These are phyloP conservation scores for Colletotrichum tropicicola DNA, from an alignment of 2,329 filamentous ascomycete genomes.

Conservation along the genomic window DNA sequence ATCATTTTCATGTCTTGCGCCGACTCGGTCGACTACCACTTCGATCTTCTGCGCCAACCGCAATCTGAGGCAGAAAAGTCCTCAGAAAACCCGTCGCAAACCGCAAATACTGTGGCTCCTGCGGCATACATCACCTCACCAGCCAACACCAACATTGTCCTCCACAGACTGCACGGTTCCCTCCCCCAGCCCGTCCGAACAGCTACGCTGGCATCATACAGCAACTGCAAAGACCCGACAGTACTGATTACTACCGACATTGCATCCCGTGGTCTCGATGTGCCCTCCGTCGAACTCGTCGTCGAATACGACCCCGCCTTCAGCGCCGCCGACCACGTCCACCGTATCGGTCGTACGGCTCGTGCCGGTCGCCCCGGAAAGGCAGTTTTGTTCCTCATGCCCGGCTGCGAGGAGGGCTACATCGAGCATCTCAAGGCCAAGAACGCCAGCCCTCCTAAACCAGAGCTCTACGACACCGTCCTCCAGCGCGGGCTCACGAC, in stretches of 20 bases:
- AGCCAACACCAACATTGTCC: constrained; percentile 75
- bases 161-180: constrained; percentile 92
- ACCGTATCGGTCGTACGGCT: constrained; percentile 93
- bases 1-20: constrained; percentile 98
- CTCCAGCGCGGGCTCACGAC: constrained; percentile 73
- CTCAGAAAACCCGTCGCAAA: constrained; percentile 34
- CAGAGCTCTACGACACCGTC: constrained; percentile 62
- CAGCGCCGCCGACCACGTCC: constrained; percentile 90
- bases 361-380: constrained; percentile 90
- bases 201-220: constrained; percentile 83
- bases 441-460: constrained; percentile 53
- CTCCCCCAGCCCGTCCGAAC: constrained; percentile 89
- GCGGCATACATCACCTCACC: constrained; percentile 78
- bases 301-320: constrained; percentile 97
- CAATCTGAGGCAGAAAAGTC: constrained; percentile 30
- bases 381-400: constrained; percentile 88
- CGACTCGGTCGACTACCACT: constrained; percentile 97
- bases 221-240: constrained; percentile 75
- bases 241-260: constrained; percentile 96
- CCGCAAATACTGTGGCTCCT: constrained; percentile 70
- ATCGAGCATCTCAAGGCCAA: constrained; percentile 71
- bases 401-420: constrained; percentile 92
- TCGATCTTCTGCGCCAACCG: constrained; percentile 74
- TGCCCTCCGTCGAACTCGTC: constrained; percentile 93
- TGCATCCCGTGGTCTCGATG: constrained; percentile 91